Base-by-base conservation (phyloP, 202 grass and related monocot genomes). In the Zizania palustris region DNA sequence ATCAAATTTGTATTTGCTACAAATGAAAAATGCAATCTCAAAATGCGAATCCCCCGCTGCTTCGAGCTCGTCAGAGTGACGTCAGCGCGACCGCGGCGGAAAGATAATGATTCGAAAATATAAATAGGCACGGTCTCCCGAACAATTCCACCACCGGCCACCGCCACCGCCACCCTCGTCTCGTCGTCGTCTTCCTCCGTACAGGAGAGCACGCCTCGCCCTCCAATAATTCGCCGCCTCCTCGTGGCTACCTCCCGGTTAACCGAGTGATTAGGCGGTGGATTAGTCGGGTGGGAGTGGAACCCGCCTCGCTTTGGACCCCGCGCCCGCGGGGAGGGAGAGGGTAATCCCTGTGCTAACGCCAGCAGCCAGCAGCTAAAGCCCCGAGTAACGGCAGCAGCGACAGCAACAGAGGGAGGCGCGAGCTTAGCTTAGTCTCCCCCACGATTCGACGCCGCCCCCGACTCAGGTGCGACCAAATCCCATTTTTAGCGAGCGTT, bases 141-240 rank as follows among this genome's bases (percentile, higher is more conserved):
- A 60, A 73, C 38, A 65, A 63, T 53, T 59, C 46, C 74, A 55
- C 33, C 75, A 14, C 50, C 20, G 28, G 28, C 28, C 0, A 19
- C 75, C 38, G 3, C 73, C 15, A 1, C 42, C 3, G 2, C 71
- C 12, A 4, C 74, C 3, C 54, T 48, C 71, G 5, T 71, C 63
- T 71, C 63, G 10, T 67, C 42, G 0, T 67, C 71, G 19, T 42
- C 67, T 44, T 53, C 63, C 63, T 42, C 59, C 74, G 5, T 75
- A 79, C 75, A 74, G 85, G 69, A 45, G 75, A 79, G 62, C 85
- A 79, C 80, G 74, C 74, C 73, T 58, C 48, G 19, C 56, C 55
- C 70, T 69, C 85, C 63, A 82, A 87, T 87, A 56, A 87, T 83
- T 87, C 54, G 68, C 65, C 33, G 46, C 59, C 66, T 15, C 64